Base-by-base conservation (phyloP, 805 yeast species). In the Wickerhamomyces xylosicus region DNA sequence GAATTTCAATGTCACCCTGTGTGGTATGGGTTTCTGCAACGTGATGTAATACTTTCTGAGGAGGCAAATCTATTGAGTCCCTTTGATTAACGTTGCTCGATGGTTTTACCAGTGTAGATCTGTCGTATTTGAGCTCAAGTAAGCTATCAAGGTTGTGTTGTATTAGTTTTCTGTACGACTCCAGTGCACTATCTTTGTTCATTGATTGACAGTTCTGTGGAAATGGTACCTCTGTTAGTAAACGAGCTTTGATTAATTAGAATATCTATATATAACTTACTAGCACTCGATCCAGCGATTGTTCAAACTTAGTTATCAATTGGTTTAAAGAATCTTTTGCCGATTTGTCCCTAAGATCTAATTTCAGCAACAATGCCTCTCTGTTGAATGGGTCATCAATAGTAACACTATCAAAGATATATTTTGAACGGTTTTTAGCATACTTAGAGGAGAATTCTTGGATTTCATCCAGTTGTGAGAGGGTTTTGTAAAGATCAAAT, bases 261-360 rank as follows among this genome's bases (percentile, higher is more conserved):
- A 29, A 29, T 8, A 14, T 10, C 15, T 29, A 8, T 29, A 14
- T 18, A 6, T n/a, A 29, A 37, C 43, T 25, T 25, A 41, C 43
- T 10, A 37, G 14, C 14, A 37, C n/a, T 2, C 41, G 17, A 7
- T 37, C 36, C 9, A 41, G 19, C 5, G 43, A 41, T 2, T 14
- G 25, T 22, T 41, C 43, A 33, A 41, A 37, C 18, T 35, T 34
- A 4, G 34, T 33, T 5, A 40, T 37, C 18, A 40, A 17, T 10
- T 7, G 15, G 19, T 29, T 11, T 8, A 40, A n/a, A 29, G 31
- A 2, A 3, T 13, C 32, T 16, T 22, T 9, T 6, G 19, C 15
- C 27, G 15, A 4, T n/a, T 11, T 7, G 43, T 25, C 29, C 14
- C 13, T 25, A 11, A 25, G 13, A 25, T 25, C 37, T 10, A 41